These are phyloP conservation scores for Sporothrix mexicana DNA, from an alignment of 2,329 filamentous ascomycete species.

Conservation along the genomic window DNA sequence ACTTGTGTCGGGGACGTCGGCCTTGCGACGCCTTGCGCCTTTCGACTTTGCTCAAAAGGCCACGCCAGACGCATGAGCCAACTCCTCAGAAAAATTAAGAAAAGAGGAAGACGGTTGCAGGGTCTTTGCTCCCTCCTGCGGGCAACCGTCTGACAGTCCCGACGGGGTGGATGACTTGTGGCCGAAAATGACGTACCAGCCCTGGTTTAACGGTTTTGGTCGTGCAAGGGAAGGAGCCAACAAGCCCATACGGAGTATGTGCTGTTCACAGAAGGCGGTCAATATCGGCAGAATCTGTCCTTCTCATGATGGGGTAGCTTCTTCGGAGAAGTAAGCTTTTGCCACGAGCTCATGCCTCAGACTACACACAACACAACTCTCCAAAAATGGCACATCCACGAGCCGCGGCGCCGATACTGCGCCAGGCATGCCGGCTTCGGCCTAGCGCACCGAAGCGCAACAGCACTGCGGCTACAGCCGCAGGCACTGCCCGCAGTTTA, in stretches of 20 bases:
- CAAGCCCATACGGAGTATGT: not conserved
- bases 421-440: slow-evolving; percentile 29
- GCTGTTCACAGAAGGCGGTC: slow-evolving; percentile 29
- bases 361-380: not conserved
- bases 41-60: not conserved
- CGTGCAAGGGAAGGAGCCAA: not conserved
- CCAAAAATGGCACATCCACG: slow-evolving; percentile 28
- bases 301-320: not conserved
- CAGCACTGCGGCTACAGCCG: slow-evolving; percentile 4
- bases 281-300: not conserved
- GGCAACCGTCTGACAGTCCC: slow-evolving; percentile 4
- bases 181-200: slow-evolving; percentile 26
- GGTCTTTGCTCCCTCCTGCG: slow-evolving; percentile 1
- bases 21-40: too few species aligned
- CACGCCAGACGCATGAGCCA: not conserved
- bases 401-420: slow-evolving; percentile 30
- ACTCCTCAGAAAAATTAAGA: not conserved
- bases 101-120: not conserved
- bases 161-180: slow-evolving; percentile 24
- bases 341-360: not conserved
- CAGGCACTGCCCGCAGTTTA: not conserved
- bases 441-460: not conserved
- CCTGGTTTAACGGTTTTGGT: not conserved
- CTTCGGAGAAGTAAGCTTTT: not conserved
- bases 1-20: not conserved